Evolutionary conservation across 805 yeast species (phyloP).

Genomic region (Dipodascopsis uninucleata): DNA sequence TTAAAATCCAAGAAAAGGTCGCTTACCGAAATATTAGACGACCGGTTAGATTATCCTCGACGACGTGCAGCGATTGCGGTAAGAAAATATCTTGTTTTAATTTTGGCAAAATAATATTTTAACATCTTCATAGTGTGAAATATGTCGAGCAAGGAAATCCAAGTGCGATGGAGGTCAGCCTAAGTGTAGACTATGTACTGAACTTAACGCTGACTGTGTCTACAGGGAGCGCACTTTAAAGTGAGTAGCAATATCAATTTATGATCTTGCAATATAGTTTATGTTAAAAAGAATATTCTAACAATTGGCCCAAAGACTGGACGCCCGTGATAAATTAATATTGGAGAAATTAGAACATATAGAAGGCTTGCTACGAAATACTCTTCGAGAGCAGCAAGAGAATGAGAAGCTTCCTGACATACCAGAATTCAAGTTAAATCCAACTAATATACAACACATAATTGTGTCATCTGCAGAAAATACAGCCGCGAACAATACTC

Average conservation of each 20-base stretch:
- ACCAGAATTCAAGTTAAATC: background rate
- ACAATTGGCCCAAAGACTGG: constrained; percentile 10
- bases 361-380: constrained; percentile 8
- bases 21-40: no score
- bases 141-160: constrained; percentile 19
- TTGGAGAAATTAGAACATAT: constrained; percentile 13
- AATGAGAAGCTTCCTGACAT: background rate
- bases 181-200: constrained; percentile 17
- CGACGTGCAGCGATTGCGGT: constrained; percentile 20
- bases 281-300: background rate
- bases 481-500: no score
- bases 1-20: no score
- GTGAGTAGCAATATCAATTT: no score
- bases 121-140: constrained; percentile 12
- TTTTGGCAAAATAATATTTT: background rate
- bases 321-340: constrained; percentile 16
- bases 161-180: constrained; percentile 25
- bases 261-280: background rate
- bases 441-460: background rate
- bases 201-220: constrained; percentile 22
- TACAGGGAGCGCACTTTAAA: constrained; percentile 17
- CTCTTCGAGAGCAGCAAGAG: background rate
- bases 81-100: constrained; percentile 2
- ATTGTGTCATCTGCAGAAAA: background rate
- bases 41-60: constrained; percentile 13